These are phyloP conservation scores for Picocystis salinarum DNA, from an alignment of 139 green algal species.

Conservation along the genomic window DNA sequence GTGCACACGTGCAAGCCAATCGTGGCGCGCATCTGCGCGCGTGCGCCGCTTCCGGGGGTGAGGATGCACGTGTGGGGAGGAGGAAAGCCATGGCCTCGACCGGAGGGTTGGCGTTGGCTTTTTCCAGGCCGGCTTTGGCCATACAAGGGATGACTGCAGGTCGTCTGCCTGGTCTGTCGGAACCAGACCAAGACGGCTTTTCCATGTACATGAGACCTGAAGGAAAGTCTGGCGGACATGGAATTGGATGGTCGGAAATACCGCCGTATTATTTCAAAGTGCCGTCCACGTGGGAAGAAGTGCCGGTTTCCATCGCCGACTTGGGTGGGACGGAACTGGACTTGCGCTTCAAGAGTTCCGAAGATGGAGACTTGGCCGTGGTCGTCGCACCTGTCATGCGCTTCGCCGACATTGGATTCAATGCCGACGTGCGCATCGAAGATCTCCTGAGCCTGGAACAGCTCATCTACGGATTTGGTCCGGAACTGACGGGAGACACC, in stretches of 20 bases:
- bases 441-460: conserved; percentile 44
- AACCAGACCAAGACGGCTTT: conserved; percentile 37
- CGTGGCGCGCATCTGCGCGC: no score
- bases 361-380: conserved; percentile 50
- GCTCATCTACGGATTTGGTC: conserved; percentile 69
- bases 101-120: no score
- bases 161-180: conserved; percentile 41
- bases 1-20: no score
- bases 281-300: conserved; percentile 19
- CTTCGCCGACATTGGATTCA: conserved; percentile 38
- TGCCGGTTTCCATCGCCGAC: conserved; percentile 5
- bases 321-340: conserved; percentile 50
- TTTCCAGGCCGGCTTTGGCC: conserved; percentile 14
- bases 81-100: no score
- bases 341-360: conserved; percentile 39
- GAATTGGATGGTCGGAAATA: conserved; percentile 82
- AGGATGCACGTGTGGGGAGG: no score
- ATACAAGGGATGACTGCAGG: conserved; percentile 58
- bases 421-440: conserved; percentile 30
- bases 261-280: conserved; percentile 69
- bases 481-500: conserved; percentile 60
- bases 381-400: conserved; percentile 78
- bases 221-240: conserved; percentile 66
- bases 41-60: no score
- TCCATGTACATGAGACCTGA: conserved; percentile 55